These are phyloP conservation scores for Pugionium cornutum DNA, from an alignment of 345 rosid species.

Conservation along the genomic window DNA sequence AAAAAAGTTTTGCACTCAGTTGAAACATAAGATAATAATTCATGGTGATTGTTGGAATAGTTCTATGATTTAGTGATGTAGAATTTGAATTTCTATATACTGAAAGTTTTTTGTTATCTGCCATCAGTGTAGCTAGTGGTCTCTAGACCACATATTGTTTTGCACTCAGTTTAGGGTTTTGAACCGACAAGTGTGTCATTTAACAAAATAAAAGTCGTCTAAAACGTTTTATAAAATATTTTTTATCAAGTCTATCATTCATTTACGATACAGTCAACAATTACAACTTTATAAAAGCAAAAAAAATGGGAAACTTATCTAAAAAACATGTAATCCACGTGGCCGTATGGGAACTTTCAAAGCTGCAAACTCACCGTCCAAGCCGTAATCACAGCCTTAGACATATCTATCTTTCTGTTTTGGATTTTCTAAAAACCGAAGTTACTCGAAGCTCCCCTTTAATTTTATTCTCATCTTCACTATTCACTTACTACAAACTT, in stretches of 20 bases:
- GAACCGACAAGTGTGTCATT: too few relatives aligned
- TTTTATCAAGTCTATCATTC: neutral
- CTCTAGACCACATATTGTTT: too few relatives aligned
- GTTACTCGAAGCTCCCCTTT: constrained; percentile 23
- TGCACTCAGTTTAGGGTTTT: too few relatives aligned
- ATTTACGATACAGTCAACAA: neutral
- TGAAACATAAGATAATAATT: too few relatives aligned
- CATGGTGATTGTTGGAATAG: too few relatives aligned
- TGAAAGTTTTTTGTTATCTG: too few relatives aligned
- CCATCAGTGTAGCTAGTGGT: too few relatives aligned
- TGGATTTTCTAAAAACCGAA: constrained; percentile 20
- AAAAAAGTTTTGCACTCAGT: too few relatives aligned
- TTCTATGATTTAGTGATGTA: too few relatives aligned
- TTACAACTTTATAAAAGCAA: neutral
- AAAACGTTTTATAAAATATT: too few relatives aligned
- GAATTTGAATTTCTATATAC: too few relatives aligned
- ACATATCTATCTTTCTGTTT: constrained; percentile 16
- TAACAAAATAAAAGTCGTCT: too few relatives aligned
- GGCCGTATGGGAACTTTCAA: constrained; percentile 21
- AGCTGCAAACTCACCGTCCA: constrained; percentile 30
- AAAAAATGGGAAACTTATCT: constrained; percentile 11
- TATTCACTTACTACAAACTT: neutral
- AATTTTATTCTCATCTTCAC: constrained; percentile 6
- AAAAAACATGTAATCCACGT: constrained; percentile 22
- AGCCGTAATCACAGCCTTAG: constrained; percentile 18